These are phyloP conservation scores for Solanum okadae DNA, from an alignment of 257 asterid species.

Conservation along the genomic window DNA sequence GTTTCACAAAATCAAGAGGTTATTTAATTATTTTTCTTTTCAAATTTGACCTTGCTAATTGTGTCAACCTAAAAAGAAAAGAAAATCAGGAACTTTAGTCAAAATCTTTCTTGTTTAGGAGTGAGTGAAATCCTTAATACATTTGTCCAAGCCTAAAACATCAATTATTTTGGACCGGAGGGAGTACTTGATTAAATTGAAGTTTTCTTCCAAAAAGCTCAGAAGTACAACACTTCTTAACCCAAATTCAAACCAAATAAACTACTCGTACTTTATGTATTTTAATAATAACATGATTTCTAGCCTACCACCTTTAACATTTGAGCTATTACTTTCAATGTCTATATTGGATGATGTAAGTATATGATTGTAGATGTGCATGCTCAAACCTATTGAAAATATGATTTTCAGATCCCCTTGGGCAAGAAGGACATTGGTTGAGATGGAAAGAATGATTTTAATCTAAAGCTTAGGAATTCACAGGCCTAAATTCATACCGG, in stretches of 20 bases:
- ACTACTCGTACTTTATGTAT: background rate
- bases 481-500: background rate
- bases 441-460: background rate
- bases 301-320: background rate
- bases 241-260: background rate
- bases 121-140: background rate
- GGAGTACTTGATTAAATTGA: background rate
- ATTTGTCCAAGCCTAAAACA: background rate
- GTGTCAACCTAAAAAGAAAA: background rate
- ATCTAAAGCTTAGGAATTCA: background rate
- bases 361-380: background rate
- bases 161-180: background rate
- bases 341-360: background rate
- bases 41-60: background rate
- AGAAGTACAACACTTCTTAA: background rate
- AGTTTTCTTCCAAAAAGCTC: background rate
- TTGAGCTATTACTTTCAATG: background rate
- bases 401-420: background rate
- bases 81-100: background rate
- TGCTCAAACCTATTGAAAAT: background rate
- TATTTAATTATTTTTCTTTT: background rate
- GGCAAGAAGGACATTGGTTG: background rate
- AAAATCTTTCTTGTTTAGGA: background rate
- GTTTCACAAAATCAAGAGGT: background rate
- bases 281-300: background rate